Conservation (phyloP, 176 grass and related monocot genomes). For the Microstegium vimineum region DNA sequence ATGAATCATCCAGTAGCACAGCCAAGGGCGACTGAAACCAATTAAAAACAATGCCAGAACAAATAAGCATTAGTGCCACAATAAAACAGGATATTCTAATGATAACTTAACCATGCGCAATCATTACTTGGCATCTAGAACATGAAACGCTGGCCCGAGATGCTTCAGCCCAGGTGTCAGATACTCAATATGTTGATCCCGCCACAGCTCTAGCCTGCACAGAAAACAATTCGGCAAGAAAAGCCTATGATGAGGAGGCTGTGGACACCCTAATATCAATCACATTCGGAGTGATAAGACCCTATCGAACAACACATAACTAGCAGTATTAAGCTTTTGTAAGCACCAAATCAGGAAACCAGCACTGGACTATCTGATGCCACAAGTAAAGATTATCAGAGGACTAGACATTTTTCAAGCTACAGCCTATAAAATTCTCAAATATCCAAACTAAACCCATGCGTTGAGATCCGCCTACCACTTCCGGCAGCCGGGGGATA, state of each 20-base stretch:
- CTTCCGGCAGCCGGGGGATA: not conserved
- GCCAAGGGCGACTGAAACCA: constrained; percentile 76
- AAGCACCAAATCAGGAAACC: not conserved
- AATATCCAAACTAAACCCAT: not conserved
- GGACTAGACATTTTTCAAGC: not conserved
- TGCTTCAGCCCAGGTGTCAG: constrained; percentile 53
- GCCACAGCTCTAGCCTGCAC: constrained; percentile 78
- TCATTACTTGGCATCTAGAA: constrained; percentile 80
- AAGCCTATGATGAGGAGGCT: not conserved
- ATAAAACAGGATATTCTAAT: not conserved
- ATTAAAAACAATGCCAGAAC: constrained; percentile 18
- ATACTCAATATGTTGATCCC: constrained; percentile 69
- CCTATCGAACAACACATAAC: not conserved
- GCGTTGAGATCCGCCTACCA: not conserved
- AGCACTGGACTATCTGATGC: not conserved
- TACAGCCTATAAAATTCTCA: not conserved
- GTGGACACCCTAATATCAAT: not conserved
- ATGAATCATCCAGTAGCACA: constrained; percentile 97
- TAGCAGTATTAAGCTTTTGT: not conserved
- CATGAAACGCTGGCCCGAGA: constrained; percentile 64
- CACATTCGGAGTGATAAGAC: not conserved
- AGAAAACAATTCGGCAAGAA: not conserved
- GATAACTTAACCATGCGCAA: constrained; percentile 14
- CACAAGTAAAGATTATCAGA: not conserved
- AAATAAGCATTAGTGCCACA: not conserved